Evolutionary conservation across 2,329 filamentous ascomycete genomes (phyloP).

Genomic region (Clonostachys byssicola): DNA sequence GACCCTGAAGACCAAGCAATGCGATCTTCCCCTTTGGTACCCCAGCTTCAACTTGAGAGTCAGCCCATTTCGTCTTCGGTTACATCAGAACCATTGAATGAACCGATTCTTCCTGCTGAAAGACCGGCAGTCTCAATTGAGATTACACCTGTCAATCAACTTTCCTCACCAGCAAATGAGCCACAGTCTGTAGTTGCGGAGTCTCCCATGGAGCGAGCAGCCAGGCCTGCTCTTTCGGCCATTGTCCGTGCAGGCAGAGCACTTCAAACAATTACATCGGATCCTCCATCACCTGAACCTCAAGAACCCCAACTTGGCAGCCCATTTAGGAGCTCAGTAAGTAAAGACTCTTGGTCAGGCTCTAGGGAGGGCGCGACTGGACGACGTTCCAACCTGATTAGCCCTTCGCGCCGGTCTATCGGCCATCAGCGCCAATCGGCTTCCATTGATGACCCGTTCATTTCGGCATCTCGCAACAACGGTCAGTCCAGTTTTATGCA

Average conservation of each 20-base stretch:
- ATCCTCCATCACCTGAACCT: slow-evolving; percentile 50
- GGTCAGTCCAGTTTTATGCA: slow-evolving; percentile 24
- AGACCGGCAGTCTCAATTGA: slow-evolving; percentile 11
- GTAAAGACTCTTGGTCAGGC: slow-evolving; percentile 24
- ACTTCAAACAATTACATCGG: slow-evolving; percentile 54
- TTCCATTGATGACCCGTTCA: slow-evolving; percentile 18
- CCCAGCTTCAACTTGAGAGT: slow-evolving; percentile 5
- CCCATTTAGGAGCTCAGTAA: slow-evolving; percentile 42
- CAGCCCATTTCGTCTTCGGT: slow-evolving; percentile 2
- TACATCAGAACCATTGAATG: background rate
- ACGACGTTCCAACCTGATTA: slow-evolving; percentile 16
- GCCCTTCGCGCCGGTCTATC: slow-evolving; percentile 15
- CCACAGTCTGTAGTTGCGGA: slow-evolving; percentile 22
- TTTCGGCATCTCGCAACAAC: slow-evolving; percentile 12
- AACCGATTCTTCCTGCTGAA: background rate
- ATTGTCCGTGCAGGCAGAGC: slow-evolving; percentile 54
- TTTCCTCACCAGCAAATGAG: slow-evolving; percentile 29
- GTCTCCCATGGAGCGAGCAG: slow-evolving; percentile 15
- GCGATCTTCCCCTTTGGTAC: slow-evolving; percentile 1
- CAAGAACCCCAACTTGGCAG: slow-evolving; percentile 49
- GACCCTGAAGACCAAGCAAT: slow-evolving; percentile 2
- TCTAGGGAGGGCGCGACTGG: slow-evolving; percentile 14
- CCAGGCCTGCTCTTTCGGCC: slow-evolving; percentile 46
- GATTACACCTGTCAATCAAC: slow-evolving; percentile 27
- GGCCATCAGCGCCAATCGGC: slow-evolving; percentile 2